Percentiles rank a stretch among this genome's conserved stretches.
Evolutionary conservation across 768 basidiomycete species (phyloP).

Genomic region (Russula earlei): DNA sequence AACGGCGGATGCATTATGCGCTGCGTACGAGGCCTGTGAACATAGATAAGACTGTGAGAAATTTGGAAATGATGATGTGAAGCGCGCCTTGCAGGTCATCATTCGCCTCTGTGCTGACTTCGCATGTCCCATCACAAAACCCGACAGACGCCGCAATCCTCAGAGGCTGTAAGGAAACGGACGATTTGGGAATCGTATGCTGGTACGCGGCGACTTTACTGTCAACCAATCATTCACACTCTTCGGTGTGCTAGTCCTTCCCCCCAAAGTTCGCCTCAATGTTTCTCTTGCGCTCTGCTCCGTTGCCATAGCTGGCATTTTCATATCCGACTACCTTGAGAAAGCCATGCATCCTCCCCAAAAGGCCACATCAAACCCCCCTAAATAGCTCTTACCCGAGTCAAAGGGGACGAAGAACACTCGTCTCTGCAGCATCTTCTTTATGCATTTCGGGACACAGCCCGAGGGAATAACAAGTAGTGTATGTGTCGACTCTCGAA

Average conservation of each 20-base stretch:
- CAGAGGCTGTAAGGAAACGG: conserved; percentile 21
- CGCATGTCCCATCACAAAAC: not conserved
- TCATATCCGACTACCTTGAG: conserved; percentile 27
- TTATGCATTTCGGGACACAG: not conserved
- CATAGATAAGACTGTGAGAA: conserved; percentile 42
- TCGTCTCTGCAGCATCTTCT: not conserved
- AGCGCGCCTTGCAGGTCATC: not conserved
- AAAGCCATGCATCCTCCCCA: conserved; percentile 20
- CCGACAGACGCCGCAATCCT: not conserved
- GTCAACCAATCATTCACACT: not conserved
- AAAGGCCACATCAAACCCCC: not conserved
- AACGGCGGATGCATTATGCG: not conserved
- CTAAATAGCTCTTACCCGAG: not conserved
- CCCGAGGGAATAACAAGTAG: not conserved
- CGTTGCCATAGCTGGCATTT: conserved; percentile 25
- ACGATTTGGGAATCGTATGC: conserved; percentile 38
- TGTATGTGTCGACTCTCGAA: not conserved
- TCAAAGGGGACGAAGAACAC: not conserved
- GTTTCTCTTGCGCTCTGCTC: conserved; percentile 28
- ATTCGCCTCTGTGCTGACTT: not conserved
- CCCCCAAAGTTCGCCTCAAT: conserved; percentile 27
- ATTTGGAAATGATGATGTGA: not conserved
- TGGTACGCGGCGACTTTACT: conserved; percentile 24
- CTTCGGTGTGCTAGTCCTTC: conserved; percentile 23
- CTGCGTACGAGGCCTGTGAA: conserved; percentile 68